Evolutionary conservation across 768 basidiomycete species (phyloP).

Genomic region (Mycena indigotica): DNA sequence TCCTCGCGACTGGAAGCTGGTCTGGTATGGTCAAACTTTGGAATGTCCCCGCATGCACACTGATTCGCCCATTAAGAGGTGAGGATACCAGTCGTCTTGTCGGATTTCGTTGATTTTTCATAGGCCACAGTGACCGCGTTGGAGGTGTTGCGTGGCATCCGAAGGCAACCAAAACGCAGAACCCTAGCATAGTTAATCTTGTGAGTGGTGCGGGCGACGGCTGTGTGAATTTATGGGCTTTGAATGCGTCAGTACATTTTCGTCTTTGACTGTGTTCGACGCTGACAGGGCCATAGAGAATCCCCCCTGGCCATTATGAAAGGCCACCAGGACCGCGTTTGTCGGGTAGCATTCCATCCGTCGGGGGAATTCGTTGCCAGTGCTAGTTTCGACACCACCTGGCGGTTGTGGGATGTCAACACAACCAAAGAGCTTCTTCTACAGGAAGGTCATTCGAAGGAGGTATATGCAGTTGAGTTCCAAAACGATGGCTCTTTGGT

Average conservation of each 20-base stretch:
- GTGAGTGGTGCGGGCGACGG: slow-evolving; percentile 91
- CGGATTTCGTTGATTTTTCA: slow-evolving; percentile 2
- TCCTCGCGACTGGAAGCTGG: slow-evolving; percentile 94
- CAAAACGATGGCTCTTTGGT: slow-evolving; percentile 92
- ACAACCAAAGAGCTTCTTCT: slow-evolving; percentile 79
- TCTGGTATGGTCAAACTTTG: slow-evolving; percentile 93
- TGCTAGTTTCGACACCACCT: slow-evolving; percentile 95
- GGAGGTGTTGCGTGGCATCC: slow-evolving; percentile 99
- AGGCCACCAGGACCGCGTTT: slow-evolving; percentile 90
- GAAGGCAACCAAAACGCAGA: slow-evolving; percentile 75
- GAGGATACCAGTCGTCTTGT: slow-evolving; percentile 16
- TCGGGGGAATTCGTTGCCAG: slow-evolving; percentile 92
- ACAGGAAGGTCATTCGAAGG: slow-evolving; percentile 97
- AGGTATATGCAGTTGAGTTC: slow-evolving; percentile 94
- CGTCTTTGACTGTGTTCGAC: not conserved
- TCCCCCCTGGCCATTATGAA: slow-evolving; percentile 81
- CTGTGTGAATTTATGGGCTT: slow-evolving; percentile 84
- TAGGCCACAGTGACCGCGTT: slow-evolving; percentile 87
- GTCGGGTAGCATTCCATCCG: slow-evolving; percentile 94
- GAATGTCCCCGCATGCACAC: slow-evolving; percentile 91
- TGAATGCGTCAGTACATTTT: slow-evolving; percentile 61
- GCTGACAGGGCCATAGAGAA: slow-evolving; percentile 53
- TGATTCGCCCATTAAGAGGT: slow-evolving; percentile 77
- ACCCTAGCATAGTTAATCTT: slow-evolving; percentile 71
- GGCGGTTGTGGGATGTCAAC: slow-evolving; percentile 94